Evolutionary conservation across 306 rosid species (phyloP).

Genomic region (Begonia peltatifolia): DNA sequence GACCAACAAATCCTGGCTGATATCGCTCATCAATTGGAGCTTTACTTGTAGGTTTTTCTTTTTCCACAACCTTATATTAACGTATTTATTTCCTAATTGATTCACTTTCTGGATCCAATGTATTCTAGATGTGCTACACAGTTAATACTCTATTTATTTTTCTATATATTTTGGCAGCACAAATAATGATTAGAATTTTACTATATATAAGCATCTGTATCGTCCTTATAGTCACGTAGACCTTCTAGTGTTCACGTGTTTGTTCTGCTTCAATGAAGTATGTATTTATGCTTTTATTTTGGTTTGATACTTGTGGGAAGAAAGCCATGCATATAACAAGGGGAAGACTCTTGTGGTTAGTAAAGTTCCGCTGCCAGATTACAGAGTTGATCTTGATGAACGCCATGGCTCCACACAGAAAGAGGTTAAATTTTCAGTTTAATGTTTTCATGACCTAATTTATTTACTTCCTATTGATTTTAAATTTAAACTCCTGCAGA

Average conservation of each 20-base stretch:
- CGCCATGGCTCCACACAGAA: conserved; percentile 85
- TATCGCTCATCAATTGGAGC: conserved; percentile 58
- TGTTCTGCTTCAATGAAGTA: neutral
- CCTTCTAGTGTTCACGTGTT: no score
- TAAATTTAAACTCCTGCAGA: conserved; percentile 26
- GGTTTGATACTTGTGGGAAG: conserved; percentile 53
- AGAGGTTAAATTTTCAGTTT: conserved; percentile 37
- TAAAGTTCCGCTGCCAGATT: conserved; percentile 88
- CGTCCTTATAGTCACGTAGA: no score
- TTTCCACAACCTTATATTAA: neutral
- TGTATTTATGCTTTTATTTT: conserved; percentile 18
- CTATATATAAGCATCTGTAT: no score
- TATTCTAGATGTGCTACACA: neutral
- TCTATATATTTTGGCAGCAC: neutral
- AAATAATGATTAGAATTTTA: no score
- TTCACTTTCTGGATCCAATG: no score
- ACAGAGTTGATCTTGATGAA: conserved; percentile 95
- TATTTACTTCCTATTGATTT: neutral
- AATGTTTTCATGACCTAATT: conserved; percentile 1
- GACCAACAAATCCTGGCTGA: conserved; percentile 74
- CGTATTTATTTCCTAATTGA: no score
- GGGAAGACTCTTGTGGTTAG: conserved; percentile 83
- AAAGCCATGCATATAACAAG: conserved; percentile 80
- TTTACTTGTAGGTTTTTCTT: conserved; percentile 58
- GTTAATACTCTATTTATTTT: neutral